phyloP scores from a whole-genome alignment of 441 rosid genomes.

The Bocquillonia castaneifolia region DNA sequence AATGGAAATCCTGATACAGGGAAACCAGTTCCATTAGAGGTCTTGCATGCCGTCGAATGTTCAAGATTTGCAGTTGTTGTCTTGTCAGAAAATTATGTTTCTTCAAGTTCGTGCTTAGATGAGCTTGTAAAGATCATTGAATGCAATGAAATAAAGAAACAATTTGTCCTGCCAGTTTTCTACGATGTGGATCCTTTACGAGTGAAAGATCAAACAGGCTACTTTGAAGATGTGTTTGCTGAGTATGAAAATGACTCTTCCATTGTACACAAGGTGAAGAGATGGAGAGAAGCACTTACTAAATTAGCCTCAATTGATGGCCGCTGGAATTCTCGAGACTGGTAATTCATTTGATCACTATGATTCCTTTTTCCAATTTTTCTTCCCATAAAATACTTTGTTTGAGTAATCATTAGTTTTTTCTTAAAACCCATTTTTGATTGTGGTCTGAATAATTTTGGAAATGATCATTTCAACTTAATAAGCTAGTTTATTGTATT shows the following conservation, averaged over 20 bases:
- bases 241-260: constrained; percentile 5
- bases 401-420: background rate
- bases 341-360: background rate
- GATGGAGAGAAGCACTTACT: constrained; percentile 5
- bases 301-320: constrained; percentile 9
- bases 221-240: background rate
- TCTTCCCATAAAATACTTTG: background rate
- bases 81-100: background rate
- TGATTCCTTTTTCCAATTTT: too few relatives aligned
- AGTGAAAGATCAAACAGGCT: constrained; percentile 1
- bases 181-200: constrained; percentile 6
- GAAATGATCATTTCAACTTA: background rate
- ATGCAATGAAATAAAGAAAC: constrained; percentile 9
- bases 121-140: constrained; percentile 16
- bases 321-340: constrained; percentile 14
- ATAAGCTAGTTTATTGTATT: background rate
- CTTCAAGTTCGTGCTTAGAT: constrained; percentile 16
- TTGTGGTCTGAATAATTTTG: too few relatives aligned
- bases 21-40: background rate
- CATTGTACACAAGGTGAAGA: constrained; percentile 2
- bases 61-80: constrained; percentile 17
- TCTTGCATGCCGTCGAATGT: background rate
- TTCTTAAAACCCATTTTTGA: too few relatives aligned
- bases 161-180: constrained; percentile 12
- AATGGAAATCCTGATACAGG: background rate